These are phyloP conservation scores for Schizothecium vesticola DNA, from an alignment of 495 filamentous ascomycete genomes.

Conservation along the genomic window DNA sequence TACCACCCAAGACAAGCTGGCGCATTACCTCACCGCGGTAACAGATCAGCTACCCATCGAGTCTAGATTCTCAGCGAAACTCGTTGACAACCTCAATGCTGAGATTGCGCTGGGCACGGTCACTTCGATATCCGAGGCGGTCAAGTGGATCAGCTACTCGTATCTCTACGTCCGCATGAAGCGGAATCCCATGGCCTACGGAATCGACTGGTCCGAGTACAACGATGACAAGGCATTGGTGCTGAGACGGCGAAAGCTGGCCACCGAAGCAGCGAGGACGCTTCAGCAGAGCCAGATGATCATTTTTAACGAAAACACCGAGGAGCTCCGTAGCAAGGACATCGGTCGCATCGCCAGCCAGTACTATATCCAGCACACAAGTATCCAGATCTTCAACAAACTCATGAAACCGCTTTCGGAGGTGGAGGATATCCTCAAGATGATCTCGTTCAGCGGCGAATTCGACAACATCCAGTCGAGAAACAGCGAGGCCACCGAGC, in stretches of 20 bases:
- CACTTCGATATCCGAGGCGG: conserved; percentile 86
- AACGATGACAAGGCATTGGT: conserved; percentile 80
- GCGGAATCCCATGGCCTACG: conserved; percentile 83
- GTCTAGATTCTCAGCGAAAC: conserved; percentile 79
- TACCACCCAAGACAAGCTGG: conserved; percentile 84
- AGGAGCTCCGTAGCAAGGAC: conserved; percentile 87
- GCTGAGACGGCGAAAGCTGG: conserved; percentile 70
- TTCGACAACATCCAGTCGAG: conserved; percentile 94
- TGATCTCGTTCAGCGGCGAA: conserved; percentile 94
- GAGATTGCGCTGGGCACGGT: conserved; percentile 93
- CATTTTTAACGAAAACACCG: conserved; percentile 89
- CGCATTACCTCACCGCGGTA: conserved; percentile 89
- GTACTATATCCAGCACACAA: conserved; percentile 89
- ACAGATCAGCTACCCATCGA: conserved; percentile 96
- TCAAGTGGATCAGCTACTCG: conserved; percentile 96
- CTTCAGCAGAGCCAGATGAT: conserved; percentile 96
- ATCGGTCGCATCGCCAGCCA: conserved; percentile 95
- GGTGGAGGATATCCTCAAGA: conserved; percentile 84
- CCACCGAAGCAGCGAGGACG: conserved; percentile 78
- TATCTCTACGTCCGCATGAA: conserved; percentile 97
- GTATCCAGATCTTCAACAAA: conserved; percentile 90
- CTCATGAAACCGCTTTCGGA: conserved; percentile 77
- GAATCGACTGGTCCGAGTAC: conserved; percentile 92
- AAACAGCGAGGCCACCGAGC: conserved; percentile 78
- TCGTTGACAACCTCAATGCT: conserved; percentile 95